A percentile compares a stretch with the other conserved stretches of the same genome.
These are phyloP conservation scores for Kwoniella newhampshirensis DNA, from an alignment of 768 basidiomycete genomes.

Conservation along the genomic window DNA sequence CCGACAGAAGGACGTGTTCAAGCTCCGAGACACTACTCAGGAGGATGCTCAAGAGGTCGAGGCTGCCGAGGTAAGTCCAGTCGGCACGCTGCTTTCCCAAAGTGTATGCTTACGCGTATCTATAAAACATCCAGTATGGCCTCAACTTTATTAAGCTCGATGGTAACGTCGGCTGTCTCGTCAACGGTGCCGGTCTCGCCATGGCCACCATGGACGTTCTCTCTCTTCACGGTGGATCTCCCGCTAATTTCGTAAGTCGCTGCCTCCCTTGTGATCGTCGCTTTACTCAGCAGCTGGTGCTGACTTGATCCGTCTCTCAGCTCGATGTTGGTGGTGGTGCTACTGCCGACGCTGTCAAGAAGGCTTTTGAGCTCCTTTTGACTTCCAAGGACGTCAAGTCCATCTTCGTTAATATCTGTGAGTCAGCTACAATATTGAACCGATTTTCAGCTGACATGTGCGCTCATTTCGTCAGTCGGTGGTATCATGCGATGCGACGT, in stretches of 20 bases:
- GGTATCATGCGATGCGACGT: constrained; percentile 96
- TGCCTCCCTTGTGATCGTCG: neutral
- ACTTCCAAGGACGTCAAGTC: constrained; percentile 90
- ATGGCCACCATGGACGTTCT: constrained; percentile 99
- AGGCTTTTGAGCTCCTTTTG: constrained; percentile 93
- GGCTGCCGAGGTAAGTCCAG: constrained; percentile 67
- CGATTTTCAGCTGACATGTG: neutral
- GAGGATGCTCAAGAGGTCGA: constrained; percentile 98
- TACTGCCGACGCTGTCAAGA: constrained; percentile 99
- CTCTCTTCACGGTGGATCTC: constrained; percentile 86
- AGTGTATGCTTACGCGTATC: neutral
- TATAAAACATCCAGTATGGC: constrained; percentile 62
- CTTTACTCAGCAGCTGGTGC: neutral
- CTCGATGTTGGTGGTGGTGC: constrained; percentile 96
- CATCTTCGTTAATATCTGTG: constrained; percentile 85
- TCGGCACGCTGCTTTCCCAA: neutral
- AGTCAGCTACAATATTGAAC: constrained; percentile 9
- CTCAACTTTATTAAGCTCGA: constrained; percentile 99
- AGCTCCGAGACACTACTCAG: constrained; percentile 84
- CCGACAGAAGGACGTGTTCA: constrained; percentile 87
- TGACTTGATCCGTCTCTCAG: constrained; percentile 14
- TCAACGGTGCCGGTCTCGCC: constrained; percentile 96
- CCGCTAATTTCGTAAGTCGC: constrained; percentile 76
- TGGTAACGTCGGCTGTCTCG: constrained; percentile 92
- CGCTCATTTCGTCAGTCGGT: constrained; percentile 54